Base-by-base conservation (phyloP, 208 protist genomes). In the Leishmania lainsoni region DNA sequence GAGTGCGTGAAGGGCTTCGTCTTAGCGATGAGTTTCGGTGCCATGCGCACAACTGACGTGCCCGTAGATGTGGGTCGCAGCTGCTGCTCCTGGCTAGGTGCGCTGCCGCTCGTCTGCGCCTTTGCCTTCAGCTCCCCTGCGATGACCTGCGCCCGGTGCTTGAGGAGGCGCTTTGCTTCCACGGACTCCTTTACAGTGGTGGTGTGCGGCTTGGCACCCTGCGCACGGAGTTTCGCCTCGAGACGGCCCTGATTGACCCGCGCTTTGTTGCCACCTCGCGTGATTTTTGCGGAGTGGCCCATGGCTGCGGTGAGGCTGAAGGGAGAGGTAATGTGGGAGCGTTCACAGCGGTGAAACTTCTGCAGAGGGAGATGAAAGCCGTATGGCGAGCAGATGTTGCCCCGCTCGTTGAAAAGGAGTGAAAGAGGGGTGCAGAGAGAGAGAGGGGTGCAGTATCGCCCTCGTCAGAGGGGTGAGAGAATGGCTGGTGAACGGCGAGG, bases 191-290 rank as follows among this genome's bases (percentile, higher is more conserved):
- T 93, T 2, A 87, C 86, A 10, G 85, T 87, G 20, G 89, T 89
- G n/a, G 90, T 86, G 83, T 97, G 94, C 17, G 73, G 81, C 81
- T 97, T 97, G 32, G 81, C 89, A 14, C 94, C 94, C 77, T 96
- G 89, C 6, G 94, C 94, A 17, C 89, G 83, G 70, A 93, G 58
- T 83, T 97, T 97, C 32, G 91, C 92, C 79, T 96, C 89, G 32
- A 86, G 83, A 1, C 94, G 85, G 42, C 85, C 89, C 52, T 90
- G 86, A 80, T 97, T 97, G 58, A 94, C 85, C 35, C 35, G n/a
- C 92, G 94, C 83, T 91, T 97, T 97, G 86, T 97, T 94, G 20
- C 94, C 94, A 72, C 94, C 94, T 39, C 94, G 90, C 3, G 94
- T 97, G 77, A 96, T 95, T 83, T 97, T 97, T 2, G 94, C 94